phyloP scores from a whole-genome alignment of 176 grass and related monocot genomes.

The Zoysia japonica region DNA sequence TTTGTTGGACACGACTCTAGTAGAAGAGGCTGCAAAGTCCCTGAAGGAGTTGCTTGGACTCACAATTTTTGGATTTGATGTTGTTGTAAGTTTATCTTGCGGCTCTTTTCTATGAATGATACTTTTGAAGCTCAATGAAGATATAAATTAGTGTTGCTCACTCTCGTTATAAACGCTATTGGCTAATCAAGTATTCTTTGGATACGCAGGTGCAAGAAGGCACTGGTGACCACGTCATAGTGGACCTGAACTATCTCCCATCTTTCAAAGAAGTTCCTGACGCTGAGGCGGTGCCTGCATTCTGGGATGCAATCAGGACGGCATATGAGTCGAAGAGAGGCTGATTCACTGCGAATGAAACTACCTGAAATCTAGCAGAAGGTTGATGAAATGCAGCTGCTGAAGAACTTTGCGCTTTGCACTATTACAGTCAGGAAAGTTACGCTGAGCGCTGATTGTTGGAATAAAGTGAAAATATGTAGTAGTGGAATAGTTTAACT shows the following conservation, averaged over 20 bases:
- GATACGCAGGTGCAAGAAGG: conserved; percentile 78
- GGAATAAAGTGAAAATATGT: background rate
- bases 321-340: conserved; percentile 44
- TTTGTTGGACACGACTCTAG: conserved; percentile 49
- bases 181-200: conserved; percentile 1
- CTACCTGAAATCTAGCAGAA: background rate
- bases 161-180: background rate
- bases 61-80: conserved; percentile 96
- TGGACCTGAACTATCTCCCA: conserved; percentile 92
- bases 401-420: background rate
- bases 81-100: conserved; percentile 74
- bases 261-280: conserved; percentile 95
- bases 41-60: conserved; percentile 69
- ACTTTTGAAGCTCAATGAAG: conserved; percentile 8
- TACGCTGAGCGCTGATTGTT: background rate
- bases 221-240: conserved; percentile 83
- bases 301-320: conserved; percentile 79
- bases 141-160: background rate
- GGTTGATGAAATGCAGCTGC: background rate
- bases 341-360: background rate
- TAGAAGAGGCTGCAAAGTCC: conserved; percentile 62
- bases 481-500: background rate
- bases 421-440: background rate
- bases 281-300: conserved; percentile 64
- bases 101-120: conserved; percentile 20